Percentiles rank a stretch among this genome's conserved stretches.
These are phyloP conservation scores for Colletotrichum nymphaeae DNA, from an alignment of 2,329 filamentous ascomycete genomes.

Conservation along the genomic window DNA sequence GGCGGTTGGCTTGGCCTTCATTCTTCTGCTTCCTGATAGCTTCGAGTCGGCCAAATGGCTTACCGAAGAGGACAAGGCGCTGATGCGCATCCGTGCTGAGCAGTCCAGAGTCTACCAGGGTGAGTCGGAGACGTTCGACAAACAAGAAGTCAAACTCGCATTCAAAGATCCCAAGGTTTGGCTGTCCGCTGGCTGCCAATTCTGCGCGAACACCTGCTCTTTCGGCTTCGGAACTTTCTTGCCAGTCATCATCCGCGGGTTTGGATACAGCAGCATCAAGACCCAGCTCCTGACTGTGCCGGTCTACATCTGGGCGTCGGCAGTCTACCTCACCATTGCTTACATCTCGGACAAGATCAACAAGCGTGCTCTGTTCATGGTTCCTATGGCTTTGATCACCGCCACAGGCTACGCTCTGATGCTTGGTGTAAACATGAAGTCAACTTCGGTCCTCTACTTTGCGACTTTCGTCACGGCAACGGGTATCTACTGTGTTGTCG, in stretches of 20 bases:
- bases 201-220: conserved; percentile 63
- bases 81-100: conserved; percentile 61
- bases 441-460: conserved; percentile 18
- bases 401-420: conserved; percentile 64
- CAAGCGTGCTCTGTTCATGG: conserved; percentile 55
- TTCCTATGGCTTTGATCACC: conserved; percentile 55
- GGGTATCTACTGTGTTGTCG: conserved; percentile 39
- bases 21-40: conserved; percentile 50
- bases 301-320: conserved; percentile 63
- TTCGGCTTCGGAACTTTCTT: conserved; percentile 70
- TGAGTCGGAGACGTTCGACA: conserved; percentile 59
- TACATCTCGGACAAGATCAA: conserved; percentile 56
- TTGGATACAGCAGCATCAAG: conserved; percentile 61
- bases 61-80: conserved; percentile 56
- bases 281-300: conserved; percentile 68
- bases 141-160: conserved; percentile 59
- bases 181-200: conserved; percentile 60
- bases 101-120: conserved; percentile 58
- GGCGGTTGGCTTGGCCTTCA: conserved; percentile 56
- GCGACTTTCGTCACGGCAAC: conserved; percentile 18
- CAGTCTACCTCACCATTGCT: conserved; percentile 56
- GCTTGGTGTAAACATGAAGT: conserved; percentile 58
- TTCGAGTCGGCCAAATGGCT: conserved; percentile 60
- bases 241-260: conserved; percentile 63
- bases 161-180: conserved; percentile 64